These are phyloP conservation scores for Globisporangium irregulare DNA, from an alignment of 352 stramenopile genomes.

Conservation along the genomic window DNA sequence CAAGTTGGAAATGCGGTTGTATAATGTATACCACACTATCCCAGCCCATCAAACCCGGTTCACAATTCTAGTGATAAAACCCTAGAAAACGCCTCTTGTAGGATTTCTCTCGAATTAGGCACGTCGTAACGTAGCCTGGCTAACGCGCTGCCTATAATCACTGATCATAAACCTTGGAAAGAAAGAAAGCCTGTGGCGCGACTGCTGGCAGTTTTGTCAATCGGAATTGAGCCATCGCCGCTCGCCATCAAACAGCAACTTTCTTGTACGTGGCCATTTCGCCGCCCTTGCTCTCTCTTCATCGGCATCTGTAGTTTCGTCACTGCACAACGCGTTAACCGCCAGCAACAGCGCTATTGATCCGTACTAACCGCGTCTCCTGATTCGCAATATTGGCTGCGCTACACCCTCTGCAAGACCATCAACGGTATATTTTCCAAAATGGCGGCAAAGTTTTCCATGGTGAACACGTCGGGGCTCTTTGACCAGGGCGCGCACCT, in stretches of 20 bases:
- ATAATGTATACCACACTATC: too few species aligned
- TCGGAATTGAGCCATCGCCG: neutral
- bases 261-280: neutral
- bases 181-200: neutral
- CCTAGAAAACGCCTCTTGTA: neutral
- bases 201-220: neutral
- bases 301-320: neutral
- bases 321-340: neutral
- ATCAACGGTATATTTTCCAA: constrained; percentile 2
- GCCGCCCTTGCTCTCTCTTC: neutral
- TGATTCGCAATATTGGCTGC: neutral
- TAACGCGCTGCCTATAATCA: neutral
- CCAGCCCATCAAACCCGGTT: too few species aligned
- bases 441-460: constrained; percentile 82
- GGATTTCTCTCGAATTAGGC: neutral
- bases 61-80: neutral
- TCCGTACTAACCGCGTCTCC: neutral
- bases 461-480: constrained; percentile 68
- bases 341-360: neutral
- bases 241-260: neutral
- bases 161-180: neutral
- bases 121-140: neutral
- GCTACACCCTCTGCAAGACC: neutral
- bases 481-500: constrained; percentile 70
- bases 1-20: neutral